Conservation (phyloP, 75 land plant species). For the Pinus albicaulis region DNA sequence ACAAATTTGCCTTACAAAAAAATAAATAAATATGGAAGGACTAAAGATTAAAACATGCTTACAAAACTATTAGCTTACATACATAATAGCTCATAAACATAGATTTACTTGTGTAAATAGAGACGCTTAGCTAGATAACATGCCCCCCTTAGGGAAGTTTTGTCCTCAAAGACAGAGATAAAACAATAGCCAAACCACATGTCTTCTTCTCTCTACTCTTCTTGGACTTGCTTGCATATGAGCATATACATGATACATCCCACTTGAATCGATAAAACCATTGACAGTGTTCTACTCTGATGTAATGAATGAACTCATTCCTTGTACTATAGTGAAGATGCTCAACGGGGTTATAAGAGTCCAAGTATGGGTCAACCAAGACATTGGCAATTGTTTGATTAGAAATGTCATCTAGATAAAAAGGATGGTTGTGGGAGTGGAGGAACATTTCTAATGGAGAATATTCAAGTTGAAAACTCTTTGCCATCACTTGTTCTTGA, state of each 20-base stretch:
- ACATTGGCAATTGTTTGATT: background rate
- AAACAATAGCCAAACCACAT: background rate
- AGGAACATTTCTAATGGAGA: background rate
- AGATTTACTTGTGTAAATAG: background rate
- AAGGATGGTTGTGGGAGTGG: background rate
- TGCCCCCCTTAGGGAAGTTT: background rate
- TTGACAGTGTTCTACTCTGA: background rate
- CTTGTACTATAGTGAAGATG: background rate
- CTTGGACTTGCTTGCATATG: slow-evolving; percentile 1
- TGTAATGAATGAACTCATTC: background rate
- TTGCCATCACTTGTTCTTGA: background rate
- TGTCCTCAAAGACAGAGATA: background rate
- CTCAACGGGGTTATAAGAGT: background rate
- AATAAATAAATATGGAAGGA: too few relatives aligned
- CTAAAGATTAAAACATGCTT: too few relatives aligned
- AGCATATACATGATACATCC: background rate
- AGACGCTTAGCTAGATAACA: background rate
- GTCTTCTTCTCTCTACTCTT: background rate
- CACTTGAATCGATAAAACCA: background rate
- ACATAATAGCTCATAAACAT: too few relatives aligned
- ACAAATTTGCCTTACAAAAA: too few relatives aligned
- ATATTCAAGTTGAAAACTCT: background rate
- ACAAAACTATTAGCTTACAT: too few relatives aligned
- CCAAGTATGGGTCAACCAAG: background rate
- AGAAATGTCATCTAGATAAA: background rate